Conservation (phyloP, 129 eudicot species). For the Sambucus nigra region DNA sequence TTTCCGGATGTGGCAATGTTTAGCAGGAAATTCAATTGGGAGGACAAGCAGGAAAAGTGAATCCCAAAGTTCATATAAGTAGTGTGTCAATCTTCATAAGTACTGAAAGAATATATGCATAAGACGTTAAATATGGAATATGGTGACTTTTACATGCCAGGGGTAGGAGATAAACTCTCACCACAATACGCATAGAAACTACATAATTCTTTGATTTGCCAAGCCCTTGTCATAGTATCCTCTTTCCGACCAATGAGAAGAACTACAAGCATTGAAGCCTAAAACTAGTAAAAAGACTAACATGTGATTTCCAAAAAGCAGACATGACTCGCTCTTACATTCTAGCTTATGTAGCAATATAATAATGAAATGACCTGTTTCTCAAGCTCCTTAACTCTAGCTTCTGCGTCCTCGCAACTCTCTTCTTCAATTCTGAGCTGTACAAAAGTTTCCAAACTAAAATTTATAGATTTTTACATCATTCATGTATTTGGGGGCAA, state of each 20-base stretch:
- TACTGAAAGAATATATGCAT: no score
- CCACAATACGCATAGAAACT: neutral
- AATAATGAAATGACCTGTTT: conserved; percentile 54
- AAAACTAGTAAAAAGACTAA: no score
- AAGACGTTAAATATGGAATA: no score
- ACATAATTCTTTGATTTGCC: neutral
- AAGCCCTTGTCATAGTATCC: no score
- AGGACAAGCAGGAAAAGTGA: no score
- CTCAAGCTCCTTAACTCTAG: conserved; percentile 97
- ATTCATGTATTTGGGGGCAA: neutral
- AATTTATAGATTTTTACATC: neutral
- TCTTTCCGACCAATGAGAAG: neutral
- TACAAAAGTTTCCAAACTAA: conserved; percentile 8
- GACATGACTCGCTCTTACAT: conserved; percentile 1
- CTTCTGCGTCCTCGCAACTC: conserved; percentile 76
- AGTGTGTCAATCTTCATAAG: no score
- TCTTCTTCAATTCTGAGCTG: conserved; percentile 90
- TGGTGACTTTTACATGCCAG: neutral
- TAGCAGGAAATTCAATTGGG: no score
- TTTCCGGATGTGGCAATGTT: no score
- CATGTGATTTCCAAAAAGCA: conserved; percentile 4
- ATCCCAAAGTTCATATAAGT: no score
- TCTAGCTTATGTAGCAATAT: conserved; percentile 5
- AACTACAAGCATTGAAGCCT: conserved; percentile 1
- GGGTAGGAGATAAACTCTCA: neutral